Percentiles rank a stretch among this genome's conserved stretches.
These are phyloP conservation scores for Parathielavia appendiculata DNA, from an alignment of 495 filamentous ascomycete genomes.

Conservation along the genomic window DNA sequence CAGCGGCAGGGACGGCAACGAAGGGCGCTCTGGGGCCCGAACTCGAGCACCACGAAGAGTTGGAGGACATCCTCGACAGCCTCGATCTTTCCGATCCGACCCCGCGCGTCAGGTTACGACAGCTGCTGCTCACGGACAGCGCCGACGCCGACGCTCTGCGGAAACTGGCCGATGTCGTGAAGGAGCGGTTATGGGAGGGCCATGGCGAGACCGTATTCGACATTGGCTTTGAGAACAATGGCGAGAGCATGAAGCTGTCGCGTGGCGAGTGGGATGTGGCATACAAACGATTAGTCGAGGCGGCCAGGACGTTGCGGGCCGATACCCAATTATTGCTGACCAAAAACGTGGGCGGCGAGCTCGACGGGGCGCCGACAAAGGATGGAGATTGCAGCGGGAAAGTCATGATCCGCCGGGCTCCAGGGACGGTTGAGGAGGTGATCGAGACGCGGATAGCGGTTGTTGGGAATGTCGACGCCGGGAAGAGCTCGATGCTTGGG, in stretches of 20 bases:
- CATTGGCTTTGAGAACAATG: constrained; percentile 84
- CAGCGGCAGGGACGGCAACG: constrained; percentile 46
- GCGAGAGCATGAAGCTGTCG: constrained; percentile 81
- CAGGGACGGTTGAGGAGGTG: constrained; percentile 72
- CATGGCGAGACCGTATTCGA: constrained; percentile 91
- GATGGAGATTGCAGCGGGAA: constrained; percentile 72
- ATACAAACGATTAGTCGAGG: constrained; percentile 59
- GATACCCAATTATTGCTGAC: constrained; percentile 79
- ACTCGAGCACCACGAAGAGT: constrained; percentile 73
- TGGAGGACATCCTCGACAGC: constrained; percentile 81
- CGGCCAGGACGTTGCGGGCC: constrained; percentile 60
- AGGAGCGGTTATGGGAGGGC: constrained; percentile 71
- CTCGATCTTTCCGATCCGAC: constrained; percentile 75
- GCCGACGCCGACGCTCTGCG: constrained; percentile 52
- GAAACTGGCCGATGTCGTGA: constrained; percentile 58
- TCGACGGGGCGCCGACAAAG: constrained; percentile 64
- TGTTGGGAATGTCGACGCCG: constrained; percentile 95
- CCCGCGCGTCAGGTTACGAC: constrained; percentile 62
- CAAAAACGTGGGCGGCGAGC: constrained; percentile 76
- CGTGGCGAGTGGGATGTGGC: constrained; percentile 76
- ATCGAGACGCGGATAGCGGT: constrained; percentile 97
- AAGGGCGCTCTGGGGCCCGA: constrained; percentile 24
- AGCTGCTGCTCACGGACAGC: constrained; percentile 62
- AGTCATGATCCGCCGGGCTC: constrained; percentile 70
- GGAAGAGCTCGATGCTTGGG: constrained; percentile 94